These are phyloP conservation scores for Cymodocea nodosa DNA, from an alignment of 116 monocot species.

Conservation along the genomic window DNA sequence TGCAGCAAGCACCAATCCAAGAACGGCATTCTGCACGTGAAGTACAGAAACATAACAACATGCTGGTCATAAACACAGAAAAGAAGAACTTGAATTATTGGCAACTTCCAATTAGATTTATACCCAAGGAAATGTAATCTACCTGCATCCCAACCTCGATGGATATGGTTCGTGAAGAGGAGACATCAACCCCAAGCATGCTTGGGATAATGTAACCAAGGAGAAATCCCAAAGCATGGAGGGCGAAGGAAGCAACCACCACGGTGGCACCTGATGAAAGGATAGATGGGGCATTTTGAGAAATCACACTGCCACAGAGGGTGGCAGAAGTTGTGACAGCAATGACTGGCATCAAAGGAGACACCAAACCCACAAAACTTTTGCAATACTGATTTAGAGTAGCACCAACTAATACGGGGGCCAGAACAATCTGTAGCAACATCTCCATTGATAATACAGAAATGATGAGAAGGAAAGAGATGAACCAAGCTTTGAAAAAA, in stretches of 20 bases:
- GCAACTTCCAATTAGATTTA: background rate
- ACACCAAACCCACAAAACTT: constrained; percentile 46
- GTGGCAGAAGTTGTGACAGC: constrained; percentile 70
- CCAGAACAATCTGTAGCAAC: constrained; percentile 66
- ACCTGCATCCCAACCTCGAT: constrained; percentile 99
- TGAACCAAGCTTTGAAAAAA: background rate
- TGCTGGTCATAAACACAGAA: too few species aligned
- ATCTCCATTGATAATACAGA: background rate
- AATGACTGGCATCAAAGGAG: constrained; percentile 83
- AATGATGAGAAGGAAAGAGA: too few species aligned
- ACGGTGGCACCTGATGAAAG: constrained; percentile 69
- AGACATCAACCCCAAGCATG: constrained; percentile 43
- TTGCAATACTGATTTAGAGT: constrained; percentile 78
- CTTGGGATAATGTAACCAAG: constrained; percentile 55
- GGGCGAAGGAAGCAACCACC: constrained; percentile 34
- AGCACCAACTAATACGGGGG: constrained; percentile 72
- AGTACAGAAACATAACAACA: background rate
- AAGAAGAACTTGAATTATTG: too few species aligned
- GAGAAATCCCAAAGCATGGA: constrained; percentile 70
- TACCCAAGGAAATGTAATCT: background rate
- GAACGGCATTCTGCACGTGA: constrained; percentile 68
- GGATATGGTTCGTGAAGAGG: constrained; percentile 73
- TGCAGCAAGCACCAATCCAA: constrained; percentile 65
- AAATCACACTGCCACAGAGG: constrained; percentile 83
- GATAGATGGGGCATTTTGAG: constrained; percentile 73